Evolutionary conservation across 1,284 basidiomycete genomes (phyloP).

Genomic region (Malassezia restricta): DNA sequence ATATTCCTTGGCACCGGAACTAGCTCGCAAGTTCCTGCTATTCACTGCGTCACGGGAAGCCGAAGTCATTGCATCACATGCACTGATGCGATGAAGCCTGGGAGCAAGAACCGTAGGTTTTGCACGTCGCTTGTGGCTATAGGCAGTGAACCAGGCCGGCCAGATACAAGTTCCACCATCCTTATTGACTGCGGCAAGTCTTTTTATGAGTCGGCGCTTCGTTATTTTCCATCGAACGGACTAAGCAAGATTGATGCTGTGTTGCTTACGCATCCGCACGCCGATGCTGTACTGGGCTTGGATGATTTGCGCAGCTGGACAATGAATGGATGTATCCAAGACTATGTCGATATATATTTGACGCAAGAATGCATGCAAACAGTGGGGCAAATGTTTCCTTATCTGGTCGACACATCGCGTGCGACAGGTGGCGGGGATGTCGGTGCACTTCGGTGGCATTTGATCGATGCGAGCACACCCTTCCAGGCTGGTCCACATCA

Average conservation of each 20-base stretch:
- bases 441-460: conserved; percentile 34
- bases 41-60: conserved; percentile 24
- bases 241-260: conserved; percentile 32
- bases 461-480: conserved; percentile 23
- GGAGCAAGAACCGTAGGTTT: conserved; percentile 31
- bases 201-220: conserved; percentile 30
- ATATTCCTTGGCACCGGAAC: conserved; percentile 41
- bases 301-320: conserved; percentile 42
- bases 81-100: conserved; percentile 25
- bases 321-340: conserved; percentile 31
- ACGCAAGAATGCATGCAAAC: conserved; percentile 28
- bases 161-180: conserved; percentile 18
- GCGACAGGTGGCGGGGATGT: conserved; percentile 40
- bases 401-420: conserved; percentile 30
- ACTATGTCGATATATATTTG: conserved; percentile 33
- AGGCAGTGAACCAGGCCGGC: conserved; percentile 17
- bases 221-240: conserved; percentile 21
- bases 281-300: conserved; percentile 39
- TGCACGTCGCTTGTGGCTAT: conserved; percentile 25
- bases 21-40: conserved; percentile 34
- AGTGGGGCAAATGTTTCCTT: conserved; percentile 33
- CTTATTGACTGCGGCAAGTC: conserved; percentile 44
- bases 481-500: conserved; percentile 15
- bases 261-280: conserved; percentile 39
- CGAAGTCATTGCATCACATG: conserved; percentile 24